These are phyloP conservation scores for Mucor circinelloides DNA, from an alignment of 371 early-diverging fungal species.

Conservation along the genomic window DNA sequence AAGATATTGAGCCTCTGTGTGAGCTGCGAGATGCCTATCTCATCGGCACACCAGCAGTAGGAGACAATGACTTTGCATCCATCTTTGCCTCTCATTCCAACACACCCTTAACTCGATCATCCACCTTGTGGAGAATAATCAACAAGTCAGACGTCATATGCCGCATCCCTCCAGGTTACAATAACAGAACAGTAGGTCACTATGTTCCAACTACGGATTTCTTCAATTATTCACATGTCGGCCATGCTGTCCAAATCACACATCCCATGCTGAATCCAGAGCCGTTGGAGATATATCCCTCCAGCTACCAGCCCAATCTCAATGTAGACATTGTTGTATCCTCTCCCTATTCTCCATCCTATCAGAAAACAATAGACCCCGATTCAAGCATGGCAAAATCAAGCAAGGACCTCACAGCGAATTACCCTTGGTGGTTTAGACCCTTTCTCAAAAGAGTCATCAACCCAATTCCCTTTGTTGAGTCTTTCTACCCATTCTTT, in stretches of 20 bases:
- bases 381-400: not conserved
- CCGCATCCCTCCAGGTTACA: conserved; percentile 34
- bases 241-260: conserved; percentile 38
- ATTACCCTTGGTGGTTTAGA: conserved; percentile 9
- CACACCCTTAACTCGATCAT: conserved; percentile 16
- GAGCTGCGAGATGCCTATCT: conserved; percentile 46
- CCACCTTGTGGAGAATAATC: conserved; percentile 44
- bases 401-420: not conserved
- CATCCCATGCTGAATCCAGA: conserved; percentile 15
- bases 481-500: conserved; percentile 34
- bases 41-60: conserved; percentile 47
- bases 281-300: conserved; percentile 33
- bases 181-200: conserved; percentile 25
- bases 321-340: conserved; percentile 12
- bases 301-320: conserved; percentile 26
- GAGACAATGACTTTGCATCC: conserved; percentile 50
- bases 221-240: conserved; percentile 49
- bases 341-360: not conserved
- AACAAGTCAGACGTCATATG: conserved; percentile 36
- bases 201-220: conserved; percentile 28
- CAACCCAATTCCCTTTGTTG: conserved; percentile 30
- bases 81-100: conserved; percentile 38
- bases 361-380: not conserved
- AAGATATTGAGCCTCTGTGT: conserved; percentile 28
- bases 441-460: not conserved